Evolutionary conservation across 1,139 yeast genomes (phyloP).

Genomic region (Eremothecium cymbalariae): DNA sequence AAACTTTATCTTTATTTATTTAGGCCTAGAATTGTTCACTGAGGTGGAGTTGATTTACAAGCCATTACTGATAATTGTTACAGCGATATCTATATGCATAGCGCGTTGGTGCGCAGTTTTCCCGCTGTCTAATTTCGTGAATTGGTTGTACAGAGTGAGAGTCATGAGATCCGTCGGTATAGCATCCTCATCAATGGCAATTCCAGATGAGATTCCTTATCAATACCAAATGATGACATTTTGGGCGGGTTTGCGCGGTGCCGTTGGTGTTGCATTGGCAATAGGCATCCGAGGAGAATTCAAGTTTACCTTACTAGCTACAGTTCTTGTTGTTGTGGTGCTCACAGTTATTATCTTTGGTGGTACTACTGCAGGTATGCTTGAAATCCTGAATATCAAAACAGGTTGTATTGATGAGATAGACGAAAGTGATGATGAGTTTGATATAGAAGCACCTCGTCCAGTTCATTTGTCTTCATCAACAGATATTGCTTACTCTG

Average conservation of each 20-base stretch:
- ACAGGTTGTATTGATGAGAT: slow-evolving; percentile 82
- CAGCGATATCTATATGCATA: slow-evolving; percentile 83
- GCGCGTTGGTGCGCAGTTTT: slow-evolving; percentile 98
- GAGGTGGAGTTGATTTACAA: slow-evolving; percentile 93
- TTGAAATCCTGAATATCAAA: slow-evolving; percentile 85
- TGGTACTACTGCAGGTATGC: slow-evolving; percentile 97
- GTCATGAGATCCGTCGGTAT: slow-evolving; percentile 25
- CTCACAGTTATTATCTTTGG: slow-evolving; percentile 94
- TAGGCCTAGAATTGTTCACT: slow-evolving; percentile 89
- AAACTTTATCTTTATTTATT: slow-evolving; percentile 90
- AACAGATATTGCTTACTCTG: slow-evolving; percentile 21
- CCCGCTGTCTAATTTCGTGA: slow-evolving; percentile 79
- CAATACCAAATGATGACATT: slow-evolving; percentile 98
- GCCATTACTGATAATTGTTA: slow-evolving; percentile 82
- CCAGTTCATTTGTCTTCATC: slow-evolving; percentile 13
- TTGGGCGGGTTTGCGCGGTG: slow-evolving; percentile 99
- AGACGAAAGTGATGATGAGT: slow-evolving; percentile 87
- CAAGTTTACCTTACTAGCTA: slow-evolving; percentile 81
- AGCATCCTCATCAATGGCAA: slow-evolving; percentile 31
- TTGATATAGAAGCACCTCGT: slow-evolving; percentile 78
- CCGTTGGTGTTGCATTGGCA: slow-evolving; percentile 98
- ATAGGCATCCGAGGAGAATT: slow-evolving; percentile 96
- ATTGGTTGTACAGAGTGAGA: slow-evolving; percentile 64
- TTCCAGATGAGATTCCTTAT: slow-evolving; percentile 88
- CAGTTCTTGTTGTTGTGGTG: slow-evolving; percentile 93